Conservation (phyloP, 306 rosid species). For the Dalbergia cochinchinensis region DNA sequence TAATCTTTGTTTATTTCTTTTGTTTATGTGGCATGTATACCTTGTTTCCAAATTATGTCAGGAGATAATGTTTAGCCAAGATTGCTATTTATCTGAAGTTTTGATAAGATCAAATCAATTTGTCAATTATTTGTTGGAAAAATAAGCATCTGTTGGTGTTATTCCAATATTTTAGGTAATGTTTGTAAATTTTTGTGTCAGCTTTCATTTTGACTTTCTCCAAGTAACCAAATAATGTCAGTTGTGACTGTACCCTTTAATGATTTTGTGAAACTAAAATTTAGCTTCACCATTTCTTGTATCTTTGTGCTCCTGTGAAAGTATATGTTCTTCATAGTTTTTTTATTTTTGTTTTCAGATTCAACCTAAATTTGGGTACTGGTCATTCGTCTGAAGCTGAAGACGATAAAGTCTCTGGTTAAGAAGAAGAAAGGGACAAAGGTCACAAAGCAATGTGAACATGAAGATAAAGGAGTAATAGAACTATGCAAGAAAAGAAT, state of each 20-base stretch:
- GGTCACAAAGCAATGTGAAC: slow-evolving; percentile 15
- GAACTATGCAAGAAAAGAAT: slow-evolving; percentile 75
- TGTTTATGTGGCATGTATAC: no score
- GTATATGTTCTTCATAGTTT: neutral
- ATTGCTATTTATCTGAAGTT: slow-evolving; percentile 25
- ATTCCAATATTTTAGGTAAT: neutral
- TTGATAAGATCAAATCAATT: slow-evolving; percentile 5
- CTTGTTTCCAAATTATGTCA: no score
- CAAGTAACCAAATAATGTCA: neutral
- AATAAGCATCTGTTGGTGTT: slow-evolving; percentile 4
- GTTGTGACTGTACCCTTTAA: slow-evolving; percentile 24
- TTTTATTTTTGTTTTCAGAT: neutral
- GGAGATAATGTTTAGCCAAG: neutral
- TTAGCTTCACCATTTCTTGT: neutral
- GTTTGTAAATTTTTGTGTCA: slow-evolving; percentile 31
- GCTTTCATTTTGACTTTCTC: slow-evolving; percentile 29
- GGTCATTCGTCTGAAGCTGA: no score
- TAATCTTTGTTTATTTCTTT: no score
- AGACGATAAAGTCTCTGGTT: slow-evolving; percentile 16
- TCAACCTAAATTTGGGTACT: neutral
- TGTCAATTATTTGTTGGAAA: slow-evolving; percentile 23
- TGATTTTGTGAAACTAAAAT: slow-evolving; percentile 31
- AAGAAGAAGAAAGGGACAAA: slow-evolving; percentile 40
- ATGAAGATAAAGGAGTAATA: neutral
- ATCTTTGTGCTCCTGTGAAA: neutral